Evolutionary conservation across 768 basidiomycete genomes (phyloP).

Genomic region (Dendrothele bispora): DNA sequence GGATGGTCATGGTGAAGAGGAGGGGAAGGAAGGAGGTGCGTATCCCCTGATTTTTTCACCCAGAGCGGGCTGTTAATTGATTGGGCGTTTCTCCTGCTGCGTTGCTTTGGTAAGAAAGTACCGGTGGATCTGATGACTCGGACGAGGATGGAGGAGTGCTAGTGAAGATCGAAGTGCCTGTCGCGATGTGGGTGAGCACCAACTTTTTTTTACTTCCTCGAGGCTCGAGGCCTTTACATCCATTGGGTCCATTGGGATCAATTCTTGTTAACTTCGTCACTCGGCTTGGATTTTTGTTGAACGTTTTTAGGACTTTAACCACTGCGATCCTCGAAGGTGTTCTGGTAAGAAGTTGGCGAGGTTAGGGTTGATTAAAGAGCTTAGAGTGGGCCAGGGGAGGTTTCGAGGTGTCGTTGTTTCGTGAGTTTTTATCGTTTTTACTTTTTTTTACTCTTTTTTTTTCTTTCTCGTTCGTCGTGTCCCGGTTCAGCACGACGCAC

Average conservation of each 20-base stretch:
- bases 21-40: too few species aligned
- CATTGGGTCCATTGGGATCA: background rate
- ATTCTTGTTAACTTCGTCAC: background rate
- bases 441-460: too few species aligned
- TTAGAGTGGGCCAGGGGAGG: conserved; percentile 72
- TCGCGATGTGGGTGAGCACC: conserved; percentile 92
- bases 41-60: background rate
- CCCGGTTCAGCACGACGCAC: too few species aligned
- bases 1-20: conserved; percentile 31
- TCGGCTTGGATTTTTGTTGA: background rate
- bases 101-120: background rate
- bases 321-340: conserved; percentile 87
- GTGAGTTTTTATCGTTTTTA: too few species aligned
- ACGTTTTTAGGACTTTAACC: conserved; percentile 86
- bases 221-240: background rate
- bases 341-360: conserved; percentile 89
- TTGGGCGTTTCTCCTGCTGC: background rate
- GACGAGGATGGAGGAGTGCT: conserved; percentile 19
- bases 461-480: background rate
- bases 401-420: conserved; percentile 94
- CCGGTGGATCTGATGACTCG: conserved; percentile 14
- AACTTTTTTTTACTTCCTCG: background rate
- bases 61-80: conserved; percentile 1
- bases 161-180: conserved; percentile 69
- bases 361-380: conserved; percentile 79